Percentiles rank a stretch among this genome's conserved stretches.
These are phyloP conservation scores for Globisporangium middletonii DNA, from an alignment of 352 stramenopile species.

Conservation along the genomic window DNA sequence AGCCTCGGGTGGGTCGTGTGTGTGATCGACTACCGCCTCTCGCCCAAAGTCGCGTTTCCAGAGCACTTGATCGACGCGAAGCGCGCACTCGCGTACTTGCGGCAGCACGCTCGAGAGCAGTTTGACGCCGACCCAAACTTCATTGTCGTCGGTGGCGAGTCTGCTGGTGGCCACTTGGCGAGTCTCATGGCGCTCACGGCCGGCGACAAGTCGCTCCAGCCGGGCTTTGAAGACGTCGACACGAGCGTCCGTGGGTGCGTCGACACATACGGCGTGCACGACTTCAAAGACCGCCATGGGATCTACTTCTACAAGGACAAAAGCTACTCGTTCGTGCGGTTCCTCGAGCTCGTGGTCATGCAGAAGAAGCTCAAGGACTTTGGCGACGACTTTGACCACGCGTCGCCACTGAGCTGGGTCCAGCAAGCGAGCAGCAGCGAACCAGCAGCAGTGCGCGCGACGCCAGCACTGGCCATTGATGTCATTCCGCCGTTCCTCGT, in stretches of 20 bases:
- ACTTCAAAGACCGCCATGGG: conserved; percentile 64
- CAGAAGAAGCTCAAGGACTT: conserved; percentile 48
- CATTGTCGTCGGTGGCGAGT: conserved; percentile 58
- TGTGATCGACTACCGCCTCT: conserved; percentile 66
- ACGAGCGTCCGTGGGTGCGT: conserved; percentile 65
- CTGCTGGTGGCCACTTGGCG: conserved; percentile 60
- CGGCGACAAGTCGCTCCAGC: conserved; percentile 56
- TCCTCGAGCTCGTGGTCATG: conserved; percentile 67
- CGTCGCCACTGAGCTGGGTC: conserved; percentile 55
- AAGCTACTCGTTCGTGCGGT: conserved; percentile 46
- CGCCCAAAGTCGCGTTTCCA: conserved; percentile 50
- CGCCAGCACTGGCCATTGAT: conserved; percentile 13
- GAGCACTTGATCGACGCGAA: conserved; percentile 61
- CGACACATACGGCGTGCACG: conserved; percentile 71
- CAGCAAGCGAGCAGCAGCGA: conserved; percentile 4
- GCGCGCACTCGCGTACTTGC: conserved; percentile 50
- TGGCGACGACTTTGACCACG: conserved; percentile 44
- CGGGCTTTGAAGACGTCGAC: conserved; percentile 72
- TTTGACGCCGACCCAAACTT: conserved; percentile 42
- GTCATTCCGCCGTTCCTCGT: conserved; percentile 71
- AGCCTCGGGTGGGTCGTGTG: conserved; percentile 56
- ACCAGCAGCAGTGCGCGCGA: conserved; percentile 4
- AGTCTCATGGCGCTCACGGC: conserved; percentile 63
- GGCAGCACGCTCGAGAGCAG: conserved; percentile 22
- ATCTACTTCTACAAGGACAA: conserved; percentile 58